Evolutionary conservation across 2,329 filamentous ascomycete genomes (phyloP), one percentile per base, ranked within the genome.

Genomic region (Diaporthe batatas): DNA sequence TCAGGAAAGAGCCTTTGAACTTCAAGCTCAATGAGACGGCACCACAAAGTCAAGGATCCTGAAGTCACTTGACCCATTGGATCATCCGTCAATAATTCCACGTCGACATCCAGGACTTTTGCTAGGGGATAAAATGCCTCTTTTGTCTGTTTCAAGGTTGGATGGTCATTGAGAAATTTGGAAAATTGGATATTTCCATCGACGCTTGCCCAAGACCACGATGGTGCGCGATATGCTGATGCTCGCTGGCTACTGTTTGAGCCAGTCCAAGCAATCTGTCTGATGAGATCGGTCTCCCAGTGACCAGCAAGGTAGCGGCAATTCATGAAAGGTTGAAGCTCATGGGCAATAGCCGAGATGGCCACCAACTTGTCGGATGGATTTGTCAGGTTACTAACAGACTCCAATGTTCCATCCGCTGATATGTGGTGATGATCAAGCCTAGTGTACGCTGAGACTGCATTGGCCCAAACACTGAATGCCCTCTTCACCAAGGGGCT

Each of bases 311-410:
- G 29, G n/a, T 55, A 55, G 53, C 53, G 53, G 10, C 53, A 55
- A 0, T 55, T 55, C 29, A 55, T 55, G 53, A 34, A 55, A 29
- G 53, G 29, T n/a, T 55, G 8, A 55, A 55, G 53, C 53, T 55
- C 53, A n/a, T 21, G 53, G 8, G 53, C 53, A 55, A 34, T 34
- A n/a, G 53, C 53, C 53, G 53, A 55, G 53, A 55, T 55, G 53
- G 53, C 53, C 21, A 55, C 53, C 55, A 58, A 58, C 55, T 58
- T 58, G 55, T 58, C 55, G 55, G 55, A 32, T 11, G 55, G 55
- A 25, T 58, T 58, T 32, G 55, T 58, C 55, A 58, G 55, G 34
- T 58, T 58, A 11, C 36, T n/a, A 36, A 32, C 54, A 21, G n/a
- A 57, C 36, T 21, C 32, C 32, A 7, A 21, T 23, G 32, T 23